phyloP scores from a whole-genome alignment of 306 rosid genomes.

The Dalbergia cochinchinensis region DNA sequence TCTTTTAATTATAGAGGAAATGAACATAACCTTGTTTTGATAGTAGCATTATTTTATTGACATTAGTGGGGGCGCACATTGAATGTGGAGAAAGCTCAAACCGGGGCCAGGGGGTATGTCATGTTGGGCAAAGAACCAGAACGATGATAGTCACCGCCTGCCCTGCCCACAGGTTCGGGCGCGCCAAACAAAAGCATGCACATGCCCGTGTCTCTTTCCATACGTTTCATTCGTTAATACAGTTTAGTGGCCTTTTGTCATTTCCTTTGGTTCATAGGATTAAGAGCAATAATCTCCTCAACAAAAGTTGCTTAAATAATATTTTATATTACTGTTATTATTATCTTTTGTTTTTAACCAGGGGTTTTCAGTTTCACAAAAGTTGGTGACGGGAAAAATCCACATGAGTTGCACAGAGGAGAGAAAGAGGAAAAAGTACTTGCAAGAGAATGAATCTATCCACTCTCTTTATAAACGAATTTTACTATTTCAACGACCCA shows the following conservation, averaged over 20 bases:
- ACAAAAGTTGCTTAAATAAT: too few relatives aligned
- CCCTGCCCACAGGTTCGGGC: not conserved
- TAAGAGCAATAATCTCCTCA: too few relatives aligned
- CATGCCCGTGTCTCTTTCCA: not conserved
- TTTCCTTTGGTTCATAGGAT: too few relatives aligned
- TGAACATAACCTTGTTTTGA: not conserved
- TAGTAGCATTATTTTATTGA: not conserved
- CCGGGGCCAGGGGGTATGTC: not conserved
- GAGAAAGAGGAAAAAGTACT: not conserved
- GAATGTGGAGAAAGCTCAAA: conserved; percentile 1
- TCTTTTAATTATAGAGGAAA: not conserved
- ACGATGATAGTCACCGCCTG: not conserved
- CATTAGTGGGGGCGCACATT: conserved; percentile 31
- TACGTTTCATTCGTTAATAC: not conserved
- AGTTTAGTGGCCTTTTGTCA: not conserved
- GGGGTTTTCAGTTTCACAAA: too few relatives aligned
- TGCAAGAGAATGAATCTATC: not conserved
- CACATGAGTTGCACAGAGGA: not conserved
- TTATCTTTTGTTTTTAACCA: too few relatives aligned
- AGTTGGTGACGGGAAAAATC: not conserved
- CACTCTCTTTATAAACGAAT: not conserved
- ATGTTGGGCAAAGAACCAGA: too few relatives aligned
- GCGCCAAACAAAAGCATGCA: too few relatives aligned
- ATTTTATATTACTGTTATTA: too few relatives aligned
- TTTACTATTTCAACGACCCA: too few relatives aligned